Evolutionary conservation across 495 filamentous ascomycete genomes (phyloP), one percentile per base, ranked within the genome.

Genomic region (Penicillium fimorum): DNA sequence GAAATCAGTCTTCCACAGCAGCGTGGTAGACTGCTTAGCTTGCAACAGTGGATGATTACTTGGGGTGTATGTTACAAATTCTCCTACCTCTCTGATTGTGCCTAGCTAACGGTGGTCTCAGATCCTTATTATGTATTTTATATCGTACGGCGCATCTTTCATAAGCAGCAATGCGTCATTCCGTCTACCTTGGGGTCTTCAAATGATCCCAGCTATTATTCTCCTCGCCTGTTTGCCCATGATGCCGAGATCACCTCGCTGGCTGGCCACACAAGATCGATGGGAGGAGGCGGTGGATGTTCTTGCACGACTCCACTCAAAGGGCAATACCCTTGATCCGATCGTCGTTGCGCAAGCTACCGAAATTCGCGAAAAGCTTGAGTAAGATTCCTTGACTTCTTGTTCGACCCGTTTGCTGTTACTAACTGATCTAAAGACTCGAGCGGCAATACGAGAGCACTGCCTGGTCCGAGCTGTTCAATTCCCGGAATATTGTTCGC

Each of bases 401-500:
- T 20, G 4, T 2, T 3, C 2, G 9, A 32, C 12, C 22, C 3
- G 24, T n/a, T 25, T 29, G 40, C 25, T 24, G 25, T 11, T 30
- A 33, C 50, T 63, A 27, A 60, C 47, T 11, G 18, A 33, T 12
- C 1, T 17, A 0, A 33, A 63, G 61, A 45, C n/a, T 66, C 5
- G 70, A 72, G 44, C 60, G 59, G 8, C 63, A 70, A 40, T 65
- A 72, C 38, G 27, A 57, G 11, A 69, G 72, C 48, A 79, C 75
- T 40, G 81, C 78, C 24, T 87, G 82, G 71, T 69, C 70, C 15
- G 82, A 83, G 15, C 77, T 91, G 1, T 67, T 79, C 12, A 77
- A 82, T 58, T 85, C 83, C 10, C 74, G 82, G 17, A 90, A 90
- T 57, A 61, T 86, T 20, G 85, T 84, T 74, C 82, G 89, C 25